These are phyloP conservation scores for Coleophoma cylindrospora DNA, from an alignment of 2,329 filamentous ascomycete genomes.

Conservation along the genomic window DNA sequence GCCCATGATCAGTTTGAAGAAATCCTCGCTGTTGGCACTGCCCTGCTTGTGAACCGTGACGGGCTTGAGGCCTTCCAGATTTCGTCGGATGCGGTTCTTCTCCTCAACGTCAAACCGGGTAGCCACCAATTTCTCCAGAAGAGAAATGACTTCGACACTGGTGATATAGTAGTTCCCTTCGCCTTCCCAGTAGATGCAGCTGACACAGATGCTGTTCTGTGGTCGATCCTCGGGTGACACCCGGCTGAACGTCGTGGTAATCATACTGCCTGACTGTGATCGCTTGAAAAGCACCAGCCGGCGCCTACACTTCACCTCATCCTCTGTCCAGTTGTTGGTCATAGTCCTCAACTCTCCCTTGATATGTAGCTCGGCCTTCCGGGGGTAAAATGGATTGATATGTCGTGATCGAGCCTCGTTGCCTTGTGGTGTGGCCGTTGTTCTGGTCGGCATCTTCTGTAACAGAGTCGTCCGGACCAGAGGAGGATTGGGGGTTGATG, in stretches of 20 bases:
- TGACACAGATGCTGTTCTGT: constrained; percentile 86
- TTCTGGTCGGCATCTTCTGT: constrained; percentile 43
- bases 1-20: constrained; percentile 98
- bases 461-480: constrained; percentile 65
- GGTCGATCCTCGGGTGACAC: constrained; percentile 75
- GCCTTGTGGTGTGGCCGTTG: constrained; percentile 37
- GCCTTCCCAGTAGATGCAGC: constrained; percentile 96
- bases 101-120: constrained; percentile 91
- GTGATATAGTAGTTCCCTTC: constrained; percentile 90
- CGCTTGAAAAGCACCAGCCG: constrained; percentile 87
- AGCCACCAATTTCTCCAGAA: constrained; percentile 87
- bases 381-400: constrained; percentile 65
- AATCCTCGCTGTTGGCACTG: constrained; percentile 88
- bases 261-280: constrained; percentile 74
- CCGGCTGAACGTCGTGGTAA: constrained; percentile 74
- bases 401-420: constrained; percentile 20
- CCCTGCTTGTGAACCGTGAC: constrained; percentile 82
- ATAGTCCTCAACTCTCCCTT: constrained; percentile 80
- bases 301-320: constrained; percentile 74
- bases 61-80: constrained; percentile 90
- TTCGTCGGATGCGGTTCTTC: constrained; percentile 95
- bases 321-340: constrained; percentile 75
- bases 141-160: constrained; percentile 91
- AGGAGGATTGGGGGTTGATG: constrained; percentile 42
- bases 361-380: constrained; percentile 81